Conservation (phyloP, 495 filamentous ascomycete species). For the Podospora pseudocomata region DNA sequence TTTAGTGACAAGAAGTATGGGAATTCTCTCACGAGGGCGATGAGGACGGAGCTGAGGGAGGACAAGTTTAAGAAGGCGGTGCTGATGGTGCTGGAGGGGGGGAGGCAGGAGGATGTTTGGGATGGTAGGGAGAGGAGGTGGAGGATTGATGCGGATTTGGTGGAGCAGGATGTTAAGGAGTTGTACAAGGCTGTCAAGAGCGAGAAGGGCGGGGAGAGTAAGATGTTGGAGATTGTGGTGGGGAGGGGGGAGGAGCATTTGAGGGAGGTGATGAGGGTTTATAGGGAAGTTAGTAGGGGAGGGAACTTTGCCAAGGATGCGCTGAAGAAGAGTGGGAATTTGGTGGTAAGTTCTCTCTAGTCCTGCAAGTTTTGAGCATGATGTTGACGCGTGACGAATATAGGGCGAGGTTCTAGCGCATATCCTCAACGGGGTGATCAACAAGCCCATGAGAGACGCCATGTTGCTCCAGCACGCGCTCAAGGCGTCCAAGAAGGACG, state of each 20-base stretch:
- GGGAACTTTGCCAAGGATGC: slow-evolving; percentile 85
- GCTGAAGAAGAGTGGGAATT: slow-evolving; percentile 80
- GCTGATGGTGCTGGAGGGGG: slow-evolving; percentile 76
- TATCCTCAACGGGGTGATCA: slow-evolving; percentile 94
- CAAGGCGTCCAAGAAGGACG: slow-evolving; percentile 55
- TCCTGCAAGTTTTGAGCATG: slow-evolving; percentile 1
- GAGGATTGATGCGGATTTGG: slow-evolving; percentile 46
- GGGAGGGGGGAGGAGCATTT: slow-evolving; percentile 75
- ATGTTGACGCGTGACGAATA: not conserved
- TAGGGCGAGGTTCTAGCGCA: slow-evolving; percentile 94
- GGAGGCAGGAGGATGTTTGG: slow-evolving; percentile 69
- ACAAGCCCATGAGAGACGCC: slow-evolving; percentile 89
- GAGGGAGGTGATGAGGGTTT: slow-evolving; percentile 69
- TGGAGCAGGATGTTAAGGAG: slow-evolving; percentile 68
- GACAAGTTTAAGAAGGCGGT: slow-evolving; percentile 93
- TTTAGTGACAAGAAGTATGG: slow-evolving; percentile 90
- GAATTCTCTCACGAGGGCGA: slow-evolving; percentile 77
- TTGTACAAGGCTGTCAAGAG: slow-evolving; percentile 66
- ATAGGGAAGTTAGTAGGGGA: slow-evolving; percentile 59
- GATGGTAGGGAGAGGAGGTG: slow-evolving; percentile 45
- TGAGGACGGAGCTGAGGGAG: slow-evolving; percentile 85
- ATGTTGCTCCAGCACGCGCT: slow-evolving; percentile 93
- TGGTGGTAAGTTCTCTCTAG: slow-evolving; percentile 65
- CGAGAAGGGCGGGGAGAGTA: slow-evolving; percentile 79
- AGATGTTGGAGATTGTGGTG: slow-evolving; percentile 85